These are phyloP conservation scores for Phytophthora podocarpi DNA, from an alignment of 352 stramenopile species.

Conservation along the genomic window DNA sequence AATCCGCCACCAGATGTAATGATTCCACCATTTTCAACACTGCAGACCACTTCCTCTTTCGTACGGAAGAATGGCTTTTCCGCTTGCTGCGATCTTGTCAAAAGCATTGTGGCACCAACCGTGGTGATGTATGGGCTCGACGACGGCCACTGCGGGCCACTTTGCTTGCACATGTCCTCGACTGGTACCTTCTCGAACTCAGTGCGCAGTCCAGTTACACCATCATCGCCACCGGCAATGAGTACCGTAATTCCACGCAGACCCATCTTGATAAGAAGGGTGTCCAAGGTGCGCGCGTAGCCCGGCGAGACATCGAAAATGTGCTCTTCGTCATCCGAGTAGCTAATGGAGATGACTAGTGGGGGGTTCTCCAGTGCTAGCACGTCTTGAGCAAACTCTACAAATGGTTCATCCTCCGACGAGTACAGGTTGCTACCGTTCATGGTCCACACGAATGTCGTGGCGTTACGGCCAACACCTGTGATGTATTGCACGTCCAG, in stretches of 20 bases:
- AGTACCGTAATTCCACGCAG: conserved; percentile 87
- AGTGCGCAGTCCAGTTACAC: conserved; percentile 73
- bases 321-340: conserved; percentile 91
- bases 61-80: conserved; percentile 66
- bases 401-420: conserved; percentile 81
- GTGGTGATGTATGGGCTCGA: conserved; percentile 91
- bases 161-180: conserved; percentile 63
- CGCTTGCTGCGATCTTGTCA: conserved; percentile 28
- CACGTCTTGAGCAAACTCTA: conserved; percentile 78
- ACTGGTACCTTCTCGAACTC: conserved; percentile 63
- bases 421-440: conserved; percentile 89
- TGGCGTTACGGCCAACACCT: conserved; percentile 75
- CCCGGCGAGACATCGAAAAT: conserved; percentile 76
- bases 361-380: conserved; percentile 72
- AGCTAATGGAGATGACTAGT: conserved; percentile 89
- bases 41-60: conserved; percentile 82
- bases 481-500: conserved; percentile 93
- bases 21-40: conserved; percentile 61
- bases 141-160: conserved; percentile 77
- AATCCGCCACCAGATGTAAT: conserved; percentile 92
- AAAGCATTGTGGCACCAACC: conserved; percentile 88
- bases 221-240: conserved; percentile 88
- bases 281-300: conserved; percentile 85
- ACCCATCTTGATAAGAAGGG: conserved; percentile 90
- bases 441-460: conserved; percentile 83